A percentile compares a stretch with the other conserved stretches of the same genome.
These are phyloP conservation scores for Babesia caballi DNA, from an alignment of 169 alveolate species.

Conservation along the genomic window DNA sequence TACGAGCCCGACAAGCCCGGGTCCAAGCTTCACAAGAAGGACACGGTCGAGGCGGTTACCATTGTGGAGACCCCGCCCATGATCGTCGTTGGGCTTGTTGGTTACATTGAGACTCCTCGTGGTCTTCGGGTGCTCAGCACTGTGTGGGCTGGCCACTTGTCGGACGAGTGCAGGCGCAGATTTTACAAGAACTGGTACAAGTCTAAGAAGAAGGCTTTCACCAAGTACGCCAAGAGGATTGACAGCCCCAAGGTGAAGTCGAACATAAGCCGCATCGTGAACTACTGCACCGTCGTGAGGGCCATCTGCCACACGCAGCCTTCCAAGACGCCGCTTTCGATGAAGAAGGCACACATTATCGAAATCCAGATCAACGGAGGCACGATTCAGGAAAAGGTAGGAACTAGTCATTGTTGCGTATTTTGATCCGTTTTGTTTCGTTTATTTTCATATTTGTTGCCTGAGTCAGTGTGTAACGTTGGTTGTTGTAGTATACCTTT, in stretches of 20 bases:
- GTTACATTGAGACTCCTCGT: constrained; percentile 98
- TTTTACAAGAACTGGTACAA: constrained; percentile 98
- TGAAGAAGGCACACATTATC: constrained; percentile 97
- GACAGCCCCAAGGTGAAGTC: constrained; percentile 87
- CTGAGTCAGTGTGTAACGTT: not conserved
- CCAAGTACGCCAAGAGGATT: constrained; percentile 90
- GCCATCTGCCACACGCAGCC: constrained; percentile 99
- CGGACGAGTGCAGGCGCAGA: constrained; percentile 96
- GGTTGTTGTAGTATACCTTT: not conserved
- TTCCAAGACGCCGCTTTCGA: constrained; percentile 90
- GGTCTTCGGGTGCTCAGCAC: constrained; percentile 98
- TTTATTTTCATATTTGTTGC: no score
- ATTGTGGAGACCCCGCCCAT: constrained; percentile 98
- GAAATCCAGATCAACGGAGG: constrained; percentile 99
- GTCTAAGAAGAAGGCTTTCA: constrained; percentile 98
- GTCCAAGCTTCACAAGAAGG: constrained; percentile 97
- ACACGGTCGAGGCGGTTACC: constrained; percentile 99
- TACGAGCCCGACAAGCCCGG: constrained; percentile 98
- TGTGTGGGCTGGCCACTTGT: constrained; percentile 97
- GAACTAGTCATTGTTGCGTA: no score
- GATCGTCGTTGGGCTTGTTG: constrained; percentile 98
- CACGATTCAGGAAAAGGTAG: constrained; percentile 90
- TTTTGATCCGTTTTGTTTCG: not conserved
- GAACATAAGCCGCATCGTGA: constrained; percentile 91
- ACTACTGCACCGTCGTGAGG: constrained; percentile 96